Base-by-base conservation (phyloP, 345 rosid genomes). In the Chamaenerion angustifolium region DNA sequence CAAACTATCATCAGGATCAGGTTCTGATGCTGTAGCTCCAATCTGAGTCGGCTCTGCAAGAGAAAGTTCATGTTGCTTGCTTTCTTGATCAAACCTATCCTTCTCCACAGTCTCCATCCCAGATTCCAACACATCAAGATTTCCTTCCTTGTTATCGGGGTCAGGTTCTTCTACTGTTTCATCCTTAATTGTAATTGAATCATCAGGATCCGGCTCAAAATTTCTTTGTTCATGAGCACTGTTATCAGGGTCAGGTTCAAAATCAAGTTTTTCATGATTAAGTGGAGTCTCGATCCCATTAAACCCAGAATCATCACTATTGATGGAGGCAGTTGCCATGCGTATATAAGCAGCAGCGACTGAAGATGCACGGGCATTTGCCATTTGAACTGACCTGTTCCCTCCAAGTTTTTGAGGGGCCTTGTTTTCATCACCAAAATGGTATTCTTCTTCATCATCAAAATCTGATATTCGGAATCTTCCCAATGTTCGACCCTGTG, bases 321-420 rank as follows among this genome's bases (percentile, higher is more conserved):
- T 53, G 16, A 31, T 58, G 59, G 71, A 63, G 43, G 68, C 58
- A 40, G 55, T 54, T 54, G 61, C 73, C 44, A 75, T 57, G 61
- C 94, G 89, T 43, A 45, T 73, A 72, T 67, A 84, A 46, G 96
- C 98, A 78, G 98, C 98, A 65, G 79, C 73, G 57, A 82, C 90
- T 11, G 96, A 84, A 45, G 94, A 71, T 40, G 68, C 81, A 46
- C 90, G 88, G 25, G 88, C 93, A 80, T 65, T 71, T 48, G 62
- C 81, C 49, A 77, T 54, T 52, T 71, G 70, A 60, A 67, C 68
- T 1, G 58, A 68, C 25, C 49, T 62, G 64, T 60, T 76, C 57
- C 95, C 98, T 40, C 96, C 98, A 45, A 92, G 82, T 69, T 79
- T 84, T 43, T 56, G 81, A 58, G 75, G 60, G 21, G 42, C 12